These are phyloP conservation scores for Salix suchowensis DNA, from an alignment of 345 rosid species.

Conservation along the genomic window DNA sequence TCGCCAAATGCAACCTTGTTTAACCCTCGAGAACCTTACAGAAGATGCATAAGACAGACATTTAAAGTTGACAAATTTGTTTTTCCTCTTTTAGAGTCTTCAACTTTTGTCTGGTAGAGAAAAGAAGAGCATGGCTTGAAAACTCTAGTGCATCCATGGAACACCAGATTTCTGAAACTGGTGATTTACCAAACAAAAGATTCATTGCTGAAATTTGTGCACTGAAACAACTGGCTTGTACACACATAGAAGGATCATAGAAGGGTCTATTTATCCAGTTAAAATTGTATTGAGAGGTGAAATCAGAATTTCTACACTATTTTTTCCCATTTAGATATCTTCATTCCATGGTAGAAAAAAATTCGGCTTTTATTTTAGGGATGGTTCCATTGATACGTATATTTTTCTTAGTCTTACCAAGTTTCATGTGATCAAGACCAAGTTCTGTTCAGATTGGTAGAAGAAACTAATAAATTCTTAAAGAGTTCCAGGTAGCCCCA, in stretches of 20 bases:
- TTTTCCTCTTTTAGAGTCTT: not conserved
- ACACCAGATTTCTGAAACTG: no score
- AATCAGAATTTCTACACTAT: no score
- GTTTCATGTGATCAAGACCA: not conserved
- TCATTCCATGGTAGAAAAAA: constrained; percentile 7
- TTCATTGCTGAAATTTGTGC: no score
- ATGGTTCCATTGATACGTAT: constrained; percentile 1
- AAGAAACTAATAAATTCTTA: not conserved
- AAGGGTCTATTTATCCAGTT: no score
- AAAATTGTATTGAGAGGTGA: no score
- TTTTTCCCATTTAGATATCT: no score
- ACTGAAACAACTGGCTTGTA: no score
- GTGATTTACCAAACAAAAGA: no score
- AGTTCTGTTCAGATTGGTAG: not conserved
- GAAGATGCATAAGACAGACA: constrained; percentile 60
- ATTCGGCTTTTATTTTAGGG: not conserved
- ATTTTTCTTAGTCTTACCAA: constrained; percentile 3
- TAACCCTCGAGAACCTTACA: constrained; percentile 70
- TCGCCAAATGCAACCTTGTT: constrained; percentile 71
- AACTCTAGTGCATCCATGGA: no score
- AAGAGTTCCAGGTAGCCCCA: not conserved
- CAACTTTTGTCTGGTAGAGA: not conserved
- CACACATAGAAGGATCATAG: no score
- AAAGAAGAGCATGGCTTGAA: no score
- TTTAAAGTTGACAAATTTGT: constrained; percentile 35